These are phyloP conservation scores for Verticillium albo-atrum DNA, from an alignment of 2,329 filamentous ascomycete genomes.

Conservation along the genomic window DNA sequence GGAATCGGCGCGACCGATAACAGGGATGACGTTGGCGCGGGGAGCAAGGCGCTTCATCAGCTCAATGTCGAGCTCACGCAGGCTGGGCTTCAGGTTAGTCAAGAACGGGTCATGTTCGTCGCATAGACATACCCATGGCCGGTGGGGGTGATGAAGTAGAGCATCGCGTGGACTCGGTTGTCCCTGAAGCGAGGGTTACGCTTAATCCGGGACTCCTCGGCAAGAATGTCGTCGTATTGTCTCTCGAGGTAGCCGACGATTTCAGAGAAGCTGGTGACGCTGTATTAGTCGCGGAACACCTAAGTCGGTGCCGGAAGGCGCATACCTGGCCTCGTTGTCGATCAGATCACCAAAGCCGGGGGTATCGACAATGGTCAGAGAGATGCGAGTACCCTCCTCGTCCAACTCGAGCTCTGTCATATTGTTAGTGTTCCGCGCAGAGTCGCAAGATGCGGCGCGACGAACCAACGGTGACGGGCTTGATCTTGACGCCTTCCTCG, in stretches of 20 bases:
- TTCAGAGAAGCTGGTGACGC: slow-evolving; percentile 72
- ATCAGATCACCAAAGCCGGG: slow-evolving; percentile 98
- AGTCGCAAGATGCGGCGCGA: background rate
- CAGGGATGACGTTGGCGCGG: slow-evolving; percentile 97
- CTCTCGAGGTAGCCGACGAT: slow-evolving; percentile 98
- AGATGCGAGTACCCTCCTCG: slow-evolving; percentile 97
- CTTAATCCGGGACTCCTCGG: slow-evolving; percentile 99
- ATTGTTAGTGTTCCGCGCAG: background rate
- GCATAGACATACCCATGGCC: slow-evolving; percentile 70
- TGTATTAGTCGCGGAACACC: slow-evolving; percentile 7
- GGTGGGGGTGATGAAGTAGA: slow-evolving; percentile 99
- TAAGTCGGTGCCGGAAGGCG: background rate
- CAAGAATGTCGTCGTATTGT: slow-evolving; percentile 99
- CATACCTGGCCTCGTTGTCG: slow-evolving; percentile 94
- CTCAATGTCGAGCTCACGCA: slow-evolving; percentile 98
- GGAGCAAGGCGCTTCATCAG: slow-evolving; percentile 99
- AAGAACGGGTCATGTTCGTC: background rate
- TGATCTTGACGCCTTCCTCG: slow-evolving; percentile 97
- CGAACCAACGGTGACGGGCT: slow-evolving; percentile 92
- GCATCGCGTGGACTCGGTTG: slow-evolving; percentile 95
- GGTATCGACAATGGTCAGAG: slow-evolving; percentile 96
- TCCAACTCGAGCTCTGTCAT: slow-evolving; percentile 82
- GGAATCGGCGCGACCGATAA: slow-evolving; percentile 97
- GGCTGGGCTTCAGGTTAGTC: slow-evolving; percentile 45
- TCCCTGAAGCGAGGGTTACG: slow-evolving; percentile 99